Percentiles rank a stretch among this genome's conserved stretches.
Conservation (phyloP, 2,329 filamentous ascomycete species). For the Volutella citrinella region DNA sequence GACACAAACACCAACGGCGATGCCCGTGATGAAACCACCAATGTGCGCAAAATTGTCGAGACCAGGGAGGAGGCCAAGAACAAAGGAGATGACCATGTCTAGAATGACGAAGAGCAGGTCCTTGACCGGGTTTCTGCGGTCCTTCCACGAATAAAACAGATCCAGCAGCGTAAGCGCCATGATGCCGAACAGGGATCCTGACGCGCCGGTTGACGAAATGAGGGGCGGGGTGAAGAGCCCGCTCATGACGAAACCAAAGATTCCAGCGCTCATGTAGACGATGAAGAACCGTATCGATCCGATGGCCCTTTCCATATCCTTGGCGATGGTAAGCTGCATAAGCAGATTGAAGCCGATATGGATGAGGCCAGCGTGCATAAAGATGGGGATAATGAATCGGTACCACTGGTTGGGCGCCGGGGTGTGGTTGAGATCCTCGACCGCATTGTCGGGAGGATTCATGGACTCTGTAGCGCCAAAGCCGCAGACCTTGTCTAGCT, state of each 20-base stretch:
- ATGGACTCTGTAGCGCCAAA: conserved; percentile 62
- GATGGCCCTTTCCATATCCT: conserved; percentile 90
- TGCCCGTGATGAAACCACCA: conserved; percentile 89
- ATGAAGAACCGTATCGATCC: conserved; percentile 84
- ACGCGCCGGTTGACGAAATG: conserved; percentile 83
- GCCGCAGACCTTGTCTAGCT: conserved; percentile 77
- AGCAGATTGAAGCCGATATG: conserved; percentile 97
- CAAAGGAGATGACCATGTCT: conserved; percentile 86
- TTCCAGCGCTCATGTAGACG: conserved; percentile 87
- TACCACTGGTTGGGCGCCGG: conserved; percentile 90
- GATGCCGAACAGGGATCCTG: conserved; percentile 86
- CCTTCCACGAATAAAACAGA: conserved; percentile 86
- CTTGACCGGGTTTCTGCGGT: conserved; percentile 71
- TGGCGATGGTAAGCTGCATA: conserved; percentile 82
- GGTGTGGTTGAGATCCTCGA: conserved; percentile 48
- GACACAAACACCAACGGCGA: conserved; percentile 81
- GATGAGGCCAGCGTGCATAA: conserved; percentile 88
- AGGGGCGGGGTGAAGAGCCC: conserved; percentile 86
- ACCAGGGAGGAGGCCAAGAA: conserved; percentile 85
- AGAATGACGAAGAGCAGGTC: conserved; percentile 86
- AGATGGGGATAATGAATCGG: conserved; percentile 93
- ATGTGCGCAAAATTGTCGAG: conserved; percentile 98
- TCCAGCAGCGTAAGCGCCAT: conserved; percentile 86
- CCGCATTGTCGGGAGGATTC: conserved; percentile 59
- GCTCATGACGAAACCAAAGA: conserved; percentile 93